Base-by-base conservation (phyloP, 129 eudicot species). In the Rutidosis leptorrhynchoides region DNA sequence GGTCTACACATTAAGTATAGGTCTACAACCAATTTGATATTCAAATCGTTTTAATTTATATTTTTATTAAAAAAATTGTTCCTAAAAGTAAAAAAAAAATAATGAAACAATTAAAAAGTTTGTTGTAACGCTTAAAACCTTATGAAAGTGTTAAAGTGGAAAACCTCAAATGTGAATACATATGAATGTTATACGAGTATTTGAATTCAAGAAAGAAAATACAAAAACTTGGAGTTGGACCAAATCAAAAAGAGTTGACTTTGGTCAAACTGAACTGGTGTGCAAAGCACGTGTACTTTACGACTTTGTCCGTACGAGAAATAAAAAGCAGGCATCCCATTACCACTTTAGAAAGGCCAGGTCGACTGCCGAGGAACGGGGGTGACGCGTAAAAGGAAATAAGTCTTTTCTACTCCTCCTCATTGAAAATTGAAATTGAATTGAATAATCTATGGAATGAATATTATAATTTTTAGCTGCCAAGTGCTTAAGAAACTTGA, bases 271-370 rank as follows among this genome's bases (percentile, higher is more conserved):
- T 17, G 1, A 20, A 2, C 17, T 51, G 6, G 56, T 51, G 56
- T 51, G 56, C 25, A 51, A 51, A 19, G 56, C 56, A 51, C 56
- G 56, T 51, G 56, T 51, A 51, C 11, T 16, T n/a, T 3, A 51
- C 56, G 10, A 20, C 56, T 51, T 51, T 19, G 56, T 51, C 56
- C 25, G 25, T 51, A 51, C 56, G 24, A 51, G 25, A 51, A 19
- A 19, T 51, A n/a, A 48, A 48, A 48, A 49, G 23, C 21, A 8
- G 22, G 56, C 23, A 20, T 5, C 56, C 56, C 23, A 8, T 20
- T 7, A 48, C 19, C 7, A 7, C 53, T 5, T 16, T 46, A n/a
- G 55, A 23, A 49, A 49, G 55, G 10, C 21, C 55, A 16, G 55
- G 55, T 49, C 23, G 23, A 49, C 1, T 17, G 55, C 17, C 10